Percentiles rank a stretch among this genome's conserved stretches.
phyloP scores from a whole-genome alignment of 2,329 filamentous ascomycete species.

The Aspergillus aculeatus region DNA sequence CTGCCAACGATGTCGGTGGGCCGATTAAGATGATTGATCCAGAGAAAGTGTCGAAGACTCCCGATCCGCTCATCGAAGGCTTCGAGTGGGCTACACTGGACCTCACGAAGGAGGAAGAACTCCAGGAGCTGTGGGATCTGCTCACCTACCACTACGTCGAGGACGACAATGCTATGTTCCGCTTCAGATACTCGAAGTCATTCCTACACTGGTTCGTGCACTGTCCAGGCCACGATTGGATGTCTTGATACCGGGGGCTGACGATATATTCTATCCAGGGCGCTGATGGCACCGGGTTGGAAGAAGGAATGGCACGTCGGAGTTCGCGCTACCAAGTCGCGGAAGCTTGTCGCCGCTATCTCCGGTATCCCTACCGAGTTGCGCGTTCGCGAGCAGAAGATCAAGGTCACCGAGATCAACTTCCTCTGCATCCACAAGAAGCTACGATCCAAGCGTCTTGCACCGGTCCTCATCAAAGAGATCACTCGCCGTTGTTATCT shows the following conservation, averaged over 20 bases:
- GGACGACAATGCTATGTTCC: slow-evolving; percentile 94
- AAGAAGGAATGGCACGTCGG: slow-evolving; percentile 92
- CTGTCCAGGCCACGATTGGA: not conserved
- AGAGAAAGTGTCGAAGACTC: slow-evolving; percentile 75
- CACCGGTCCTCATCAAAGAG: slow-evolving; percentile 95
- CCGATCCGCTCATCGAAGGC: slow-evolving; percentile 70
- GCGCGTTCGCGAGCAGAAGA: slow-evolving; percentile 70
- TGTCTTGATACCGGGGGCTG: not conserved
- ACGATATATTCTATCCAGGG: slow-evolving; percentile 56
- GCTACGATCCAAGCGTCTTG: slow-evolving; percentile 84
- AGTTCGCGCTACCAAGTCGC: slow-evolving; percentile 77
- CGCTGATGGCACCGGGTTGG: slow-evolving; percentile 92
- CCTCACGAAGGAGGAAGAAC: slow-evolving; percentile 70
- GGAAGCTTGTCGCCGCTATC: slow-evolving; percentile 92
- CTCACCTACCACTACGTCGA: slow-evolving; percentile 95
- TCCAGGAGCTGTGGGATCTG: slow-evolving; percentile 89
- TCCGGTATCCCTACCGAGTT: slow-evolving; percentile 86
- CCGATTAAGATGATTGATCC: slow-evolving; percentile 78
- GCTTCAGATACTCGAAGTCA: slow-evolving; percentile 89
- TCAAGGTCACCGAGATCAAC: slow-evolving; percentile 90
- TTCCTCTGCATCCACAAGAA: slow-evolving; percentile 99
- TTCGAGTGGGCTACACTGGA: slow-evolving; percentile 97
- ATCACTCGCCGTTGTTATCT: slow-evolving; percentile 90
- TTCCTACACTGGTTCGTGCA: slow-evolving; percentile 77
- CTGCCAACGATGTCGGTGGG: slow-evolving; percentile 64